Base-by-base conservation (phyloP, 805 yeast genomes). In the Ascoidea asiatica region DNA sequence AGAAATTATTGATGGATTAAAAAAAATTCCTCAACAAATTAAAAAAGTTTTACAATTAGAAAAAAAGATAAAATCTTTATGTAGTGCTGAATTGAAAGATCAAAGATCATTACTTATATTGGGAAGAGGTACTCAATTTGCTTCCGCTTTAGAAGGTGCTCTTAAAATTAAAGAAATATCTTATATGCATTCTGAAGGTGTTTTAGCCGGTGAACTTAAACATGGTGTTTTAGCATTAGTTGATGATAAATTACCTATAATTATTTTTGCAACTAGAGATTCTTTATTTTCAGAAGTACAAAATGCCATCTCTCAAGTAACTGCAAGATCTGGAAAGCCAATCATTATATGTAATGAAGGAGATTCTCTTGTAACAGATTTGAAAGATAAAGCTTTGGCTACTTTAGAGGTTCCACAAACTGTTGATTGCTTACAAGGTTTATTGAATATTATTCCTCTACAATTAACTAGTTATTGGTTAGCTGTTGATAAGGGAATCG, bases 131-230 rank as follows among this genome's bases (percentile, higher is more conserved):
- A 89, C 85, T 67, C 98, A 92, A 68, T 81, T 74, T 63, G 98
- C 99, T 13, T 81, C 95, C 51, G 97, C 98, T 20, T 73, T 92
- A 56, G 99, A 92, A 68, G 98, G 98, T 61, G 98, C 99, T 11
- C 76, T 92, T 58, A 92, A 92, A 69, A 90, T 92, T 62, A 92
- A 92, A 69, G 99, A 92, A 66, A 92, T 92, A 50, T 90, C 97
- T 2, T 92, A 92, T 64, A 92, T 92, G 87, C 99, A 92, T 64
- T 87, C 97, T 19, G 99, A 92, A 69, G 99, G 98, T 70, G 95
- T 92, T 44, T 78, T 92, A 52, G 98, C 99, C 19, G 99, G 98
- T 63, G 99, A 92, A 67, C 78, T 92, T 66, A 92, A 92, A 65
- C 99, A 92, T 61, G 99, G 99, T 67, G 95, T 87, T 29, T 75